Conservation (phyloP, 441 rosid species). For the Bruguiera hainesii region DNA sequence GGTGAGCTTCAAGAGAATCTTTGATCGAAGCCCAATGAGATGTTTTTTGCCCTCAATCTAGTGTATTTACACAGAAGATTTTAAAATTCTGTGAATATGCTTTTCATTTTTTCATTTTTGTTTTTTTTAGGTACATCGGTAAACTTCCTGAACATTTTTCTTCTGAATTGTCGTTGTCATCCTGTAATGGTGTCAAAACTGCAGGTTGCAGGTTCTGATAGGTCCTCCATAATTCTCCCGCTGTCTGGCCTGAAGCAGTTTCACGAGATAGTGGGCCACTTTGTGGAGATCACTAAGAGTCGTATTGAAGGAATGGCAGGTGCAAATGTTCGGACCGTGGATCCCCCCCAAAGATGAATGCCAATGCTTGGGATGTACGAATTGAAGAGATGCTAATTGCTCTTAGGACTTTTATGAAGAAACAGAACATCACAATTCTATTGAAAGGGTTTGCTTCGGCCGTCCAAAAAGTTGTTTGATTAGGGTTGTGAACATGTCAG, state of each 20-base stretch:
- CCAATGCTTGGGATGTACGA: constrained; percentile 5
- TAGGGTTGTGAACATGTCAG: constrained; percentile 36
- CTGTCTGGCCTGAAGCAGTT: constrained; percentile 90
- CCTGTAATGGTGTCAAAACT: constrained; percentile 17
- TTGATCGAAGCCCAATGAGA: neutral
- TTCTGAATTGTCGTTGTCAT: neutral
- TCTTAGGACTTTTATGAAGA: constrained; percentile 6
- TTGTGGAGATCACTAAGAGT: constrained; percentile 92
- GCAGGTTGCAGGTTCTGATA: constrained; percentile 94
- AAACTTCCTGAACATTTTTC: constrained; percentile 5
- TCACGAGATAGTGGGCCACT: constrained; percentile 85
- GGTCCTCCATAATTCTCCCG: constrained; percentile 96
- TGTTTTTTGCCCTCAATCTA: neutral
- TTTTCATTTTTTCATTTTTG: neutral
- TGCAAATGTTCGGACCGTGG: constrained; percentile 85
- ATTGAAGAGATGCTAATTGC: neutral
- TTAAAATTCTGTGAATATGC: neutral
- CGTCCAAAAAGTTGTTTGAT: constrained; percentile 39
- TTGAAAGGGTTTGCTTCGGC: constrained; percentile 27
- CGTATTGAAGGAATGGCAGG: constrained; percentile 81
- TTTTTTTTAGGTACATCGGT: neutral
- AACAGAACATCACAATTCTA: constrained; percentile 29
- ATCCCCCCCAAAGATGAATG: constrained; percentile 81
- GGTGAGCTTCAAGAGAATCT: constrained; percentile 34
- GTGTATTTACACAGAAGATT: neutral